Evolutionary conservation across 495 filamentous ascomycete genomes (phyloP).

Genomic region (Penicillium lividum): DNA sequence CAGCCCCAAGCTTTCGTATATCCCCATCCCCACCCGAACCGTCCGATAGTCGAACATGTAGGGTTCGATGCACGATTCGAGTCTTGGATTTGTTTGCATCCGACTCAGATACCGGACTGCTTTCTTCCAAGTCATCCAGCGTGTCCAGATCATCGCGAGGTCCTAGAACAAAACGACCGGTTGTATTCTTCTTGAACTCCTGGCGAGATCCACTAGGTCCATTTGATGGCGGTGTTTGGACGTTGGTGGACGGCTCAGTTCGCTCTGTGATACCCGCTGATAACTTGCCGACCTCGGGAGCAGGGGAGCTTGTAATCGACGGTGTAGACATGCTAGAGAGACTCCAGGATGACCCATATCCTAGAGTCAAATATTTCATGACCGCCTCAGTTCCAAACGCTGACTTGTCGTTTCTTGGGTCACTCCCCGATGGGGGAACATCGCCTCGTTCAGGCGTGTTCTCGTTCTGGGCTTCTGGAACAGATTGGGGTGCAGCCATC

Average conservation of each 20-base stretch:
- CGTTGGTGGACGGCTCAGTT: conserved; percentile 4
- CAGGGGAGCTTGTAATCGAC: conserved; percentile 15
- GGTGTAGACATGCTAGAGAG: conserved; percentile 34
- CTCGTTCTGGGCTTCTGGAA: conserved; percentile 13
- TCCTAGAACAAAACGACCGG: conserved; percentile 27
- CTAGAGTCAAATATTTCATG: conserved; percentile 62
- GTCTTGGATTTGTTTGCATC: conserved; percentile 32
- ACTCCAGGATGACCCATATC: conserved; percentile 62
- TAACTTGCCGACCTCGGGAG: conserved; percentile 3
- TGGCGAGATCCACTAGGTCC: not conserved
- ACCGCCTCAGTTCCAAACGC: conserved; percentile 45
- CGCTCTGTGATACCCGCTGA: not conserved
- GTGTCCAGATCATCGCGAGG: conserved; percentile 31
- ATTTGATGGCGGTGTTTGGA: conserved; percentile 7
- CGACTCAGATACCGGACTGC: conserved; percentile 21
- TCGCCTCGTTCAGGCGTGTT: conserved; percentile 18
- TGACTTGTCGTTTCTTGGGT: conserved; percentile 26
- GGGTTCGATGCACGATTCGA: conserved; percentile 49
- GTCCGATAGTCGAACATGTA: conserved; percentile 45
- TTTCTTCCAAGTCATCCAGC: conserved; percentile 32
- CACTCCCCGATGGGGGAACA: conserved; percentile 20
- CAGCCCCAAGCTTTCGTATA: conserved; percentile 60
- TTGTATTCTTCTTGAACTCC: not conserved
- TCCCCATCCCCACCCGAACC: conserved; percentile 12
- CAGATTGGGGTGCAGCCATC: conserved; percentile 26